These are phyloP conservation scores for Cordia subcordata DNA, from an alignment of 257 asterid species.

Conservation along the genomic window DNA sequence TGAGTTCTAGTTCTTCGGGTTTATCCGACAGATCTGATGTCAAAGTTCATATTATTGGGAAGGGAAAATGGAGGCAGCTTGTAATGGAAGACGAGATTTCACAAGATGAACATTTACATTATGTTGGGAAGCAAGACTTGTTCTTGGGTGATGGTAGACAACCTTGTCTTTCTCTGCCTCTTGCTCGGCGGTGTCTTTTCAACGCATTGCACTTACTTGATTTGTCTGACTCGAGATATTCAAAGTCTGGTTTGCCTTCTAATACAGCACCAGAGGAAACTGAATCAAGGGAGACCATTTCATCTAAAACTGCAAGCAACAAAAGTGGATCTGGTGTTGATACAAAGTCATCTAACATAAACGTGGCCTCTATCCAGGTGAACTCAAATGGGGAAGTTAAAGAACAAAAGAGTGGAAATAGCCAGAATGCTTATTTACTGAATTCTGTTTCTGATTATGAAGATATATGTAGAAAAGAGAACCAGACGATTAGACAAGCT, in stretches of 20 bases:
- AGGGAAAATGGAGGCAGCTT: slow-evolving; percentile 89
- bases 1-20: slow-evolving; percentile 32
- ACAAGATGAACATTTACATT: slow-evolving; percentile 23
- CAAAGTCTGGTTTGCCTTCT: slow-evolving; percentile 24
- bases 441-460: slow-evolving; percentile 52
- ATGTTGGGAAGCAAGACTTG: slow-evolving; percentile 28
- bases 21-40: slow-evolving; percentile 39
- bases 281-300: slow-evolving; percentile 37
- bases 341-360: slow-evolving; percentile 26
- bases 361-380: slow-evolving; percentile 33
- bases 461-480: slow-evolving; percentile 47
- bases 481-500: slow-evolving; percentile 60
- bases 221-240: slow-evolving; percentile 34
- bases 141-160: slow-evolving; percentile 31
- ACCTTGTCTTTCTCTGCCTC: slow-evolving; percentile 46
- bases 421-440: slow-evolving; percentile 40
- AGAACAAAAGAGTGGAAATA: slow-evolving; percentile 57
- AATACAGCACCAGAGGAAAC: slow-evolving; percentile 32
- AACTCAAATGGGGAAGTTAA: slow-evolving; percentile 63
- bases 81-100: slow-evolving; percentile 35
- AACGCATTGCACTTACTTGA: slow-evolving; percentile 66
- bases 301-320: slow-evolving; percentile 27
- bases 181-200: slow-evolving; percentile 68
- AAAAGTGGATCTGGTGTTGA: slow-evolving; percentile 33
- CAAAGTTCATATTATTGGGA: slow-evolving; percentile 60